Base-by-base conservation (phyloP, 208 protist genomes). In the Acanthamoeba triangularis region DNA sequence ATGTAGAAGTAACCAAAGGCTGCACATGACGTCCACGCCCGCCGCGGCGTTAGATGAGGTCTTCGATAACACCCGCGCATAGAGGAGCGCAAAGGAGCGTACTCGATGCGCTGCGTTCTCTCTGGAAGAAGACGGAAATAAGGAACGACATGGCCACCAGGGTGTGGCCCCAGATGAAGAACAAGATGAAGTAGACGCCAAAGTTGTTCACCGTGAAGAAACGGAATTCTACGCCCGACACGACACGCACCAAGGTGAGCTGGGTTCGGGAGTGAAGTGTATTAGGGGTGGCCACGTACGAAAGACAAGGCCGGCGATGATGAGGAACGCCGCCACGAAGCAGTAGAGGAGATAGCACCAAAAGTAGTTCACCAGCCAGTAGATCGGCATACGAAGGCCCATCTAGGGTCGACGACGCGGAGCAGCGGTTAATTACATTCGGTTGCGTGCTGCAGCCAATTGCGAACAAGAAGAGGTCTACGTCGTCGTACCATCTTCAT, bases 401-500 rank as follows among this genome's bases (percentile, higher is more conserved):
- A 76, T 94, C 90, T 94, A n/a, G n/a, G 35, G n/a, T 35, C 16
- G 8, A 25, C 6, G 7, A 13, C 18, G 41, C 37, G 90, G 88
- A 96, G 41, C 94, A n/a, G 18, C 63, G 13, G 65, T 90, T 41
- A 41, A 41, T 41, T 41, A 41, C 37, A 41, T 41, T 41, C 28
- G 1, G 35, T 37, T n/a, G 6, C 28, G 18, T 33, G 90, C 11
- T 33, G 61, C 11, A 16, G 74, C 33, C 2, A 35, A 93, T 25
- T 47, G 41, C 3, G 16, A n/a, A n/a, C n/a, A n/a, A n/a, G n/a
- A 67, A 44, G 56, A 63, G 28, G 20, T 7, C 16, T 49, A n/a
- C n/a, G 37, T 41, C 37, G 18, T 4, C 28, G 33, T 63, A 94
- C 90, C 90, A 96, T 95, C 78, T 95, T 95, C 95, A 96, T 96